A percentile compares a stretch with the other conserved stretches of the same genome.
phyloP scores from a whole-genome alignment of 306 rosid genomes.

The Quercus alba region DNA sequence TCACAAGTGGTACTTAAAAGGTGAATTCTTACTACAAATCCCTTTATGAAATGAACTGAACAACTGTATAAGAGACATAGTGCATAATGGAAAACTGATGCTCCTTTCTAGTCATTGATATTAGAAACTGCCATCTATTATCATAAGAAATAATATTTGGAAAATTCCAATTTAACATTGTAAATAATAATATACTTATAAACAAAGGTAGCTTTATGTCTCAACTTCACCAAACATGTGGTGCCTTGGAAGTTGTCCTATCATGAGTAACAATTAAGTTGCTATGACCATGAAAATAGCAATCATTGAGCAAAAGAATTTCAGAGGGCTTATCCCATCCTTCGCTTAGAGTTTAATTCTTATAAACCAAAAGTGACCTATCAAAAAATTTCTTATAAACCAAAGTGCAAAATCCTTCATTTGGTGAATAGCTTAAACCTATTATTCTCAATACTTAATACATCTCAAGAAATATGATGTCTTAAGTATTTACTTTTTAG shows the following conservation, averaged over 20 bases:
- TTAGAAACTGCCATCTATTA: background rate
- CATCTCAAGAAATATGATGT: background rate
- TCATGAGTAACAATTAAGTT: background rate
- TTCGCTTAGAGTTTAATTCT: background rate
- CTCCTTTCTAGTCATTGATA: background rate
- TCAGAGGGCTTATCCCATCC: background rate
- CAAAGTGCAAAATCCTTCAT: background rate
- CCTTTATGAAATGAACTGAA: background rate
- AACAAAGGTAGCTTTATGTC: background rate
- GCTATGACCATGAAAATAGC: background rate
- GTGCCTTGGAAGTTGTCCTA: background rate
- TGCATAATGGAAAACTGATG: background rate
- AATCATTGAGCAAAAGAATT: background rate
- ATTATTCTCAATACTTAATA: background rate
- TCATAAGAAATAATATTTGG: background rate
- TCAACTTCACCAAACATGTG: slow-evolving; percentile 8
- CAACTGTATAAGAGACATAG: background rate
- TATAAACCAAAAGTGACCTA: background rate
- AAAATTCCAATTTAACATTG: background rate
- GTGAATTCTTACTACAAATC: slow-evolving; percentile 2
- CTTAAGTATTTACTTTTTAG: background rate
- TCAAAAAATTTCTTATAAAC: background rate
- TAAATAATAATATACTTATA: background rate
- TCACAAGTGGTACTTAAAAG: slow-evolving; percentile 17
- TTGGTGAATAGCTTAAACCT: background rate